Evolutionary conservation across 768 basidiomycete species (phyloP).

Genomic region (Collybiopsis confluens): DNA sequence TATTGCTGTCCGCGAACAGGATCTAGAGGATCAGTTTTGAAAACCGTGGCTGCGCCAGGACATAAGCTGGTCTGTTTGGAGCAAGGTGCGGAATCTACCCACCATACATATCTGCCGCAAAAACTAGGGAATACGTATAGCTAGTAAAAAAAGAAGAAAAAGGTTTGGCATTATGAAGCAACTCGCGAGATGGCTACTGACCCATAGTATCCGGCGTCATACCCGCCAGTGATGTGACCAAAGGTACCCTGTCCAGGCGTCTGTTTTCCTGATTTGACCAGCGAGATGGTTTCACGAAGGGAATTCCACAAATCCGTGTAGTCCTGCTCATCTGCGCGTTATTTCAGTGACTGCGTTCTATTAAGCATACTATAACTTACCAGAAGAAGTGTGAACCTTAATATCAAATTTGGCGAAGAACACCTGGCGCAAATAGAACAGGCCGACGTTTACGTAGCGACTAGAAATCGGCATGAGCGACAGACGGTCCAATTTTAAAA

Average conservation of each 20-base stretch:
- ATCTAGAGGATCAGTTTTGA: constrained; percentile 74
- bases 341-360: not conserved
- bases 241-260: constrained; percentile 73
- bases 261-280: constrained; percentile 57
- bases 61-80: not conserved
- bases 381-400: constrained; percentile 67
- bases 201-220: constrained; percentile 71
- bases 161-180: not conserved
- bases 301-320: constrained; percentile 80
- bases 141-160: constrained; percentile 16
- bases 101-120: constrained; percentile 58
- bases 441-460: constrained; percentile 77
- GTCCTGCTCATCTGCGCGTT: constrained; percentile 48
- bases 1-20: constrained; percentile 63
- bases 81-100: constrained; percentile 7
- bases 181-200: constrained; percentile 12
- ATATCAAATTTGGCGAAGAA: constrained; percentile 83
- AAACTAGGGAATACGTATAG: constrained; percentile 71
- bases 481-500: not conserved
- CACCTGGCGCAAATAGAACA: constrained; percentile 78
- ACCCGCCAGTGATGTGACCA: constrained; percentile 74
- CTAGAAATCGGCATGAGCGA: constrained; percentile 22
- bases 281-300: constrained; percentile 63
- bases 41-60: constrained; percentile 54
- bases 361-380: constrained; percentile 27